Base-by-base conservation (phyloP, 192 early-diverging fungal genomes). In the Chytriomyces sp. region DNA sequence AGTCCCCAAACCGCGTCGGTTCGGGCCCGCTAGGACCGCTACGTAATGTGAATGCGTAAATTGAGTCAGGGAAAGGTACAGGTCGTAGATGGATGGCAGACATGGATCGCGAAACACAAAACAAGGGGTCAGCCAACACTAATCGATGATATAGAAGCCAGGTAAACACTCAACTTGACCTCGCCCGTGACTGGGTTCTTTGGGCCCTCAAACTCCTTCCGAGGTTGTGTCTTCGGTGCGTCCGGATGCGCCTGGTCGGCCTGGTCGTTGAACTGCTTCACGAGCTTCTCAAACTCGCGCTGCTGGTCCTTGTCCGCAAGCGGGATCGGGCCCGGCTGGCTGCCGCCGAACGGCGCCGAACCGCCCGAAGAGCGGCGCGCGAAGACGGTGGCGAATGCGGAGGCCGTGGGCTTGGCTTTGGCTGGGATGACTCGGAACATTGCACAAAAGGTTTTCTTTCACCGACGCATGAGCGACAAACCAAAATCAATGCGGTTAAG, bases 1-100 rank as follows among this genome's bases (percentile, higher is more conserved):
- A 93, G 74, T 93, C 92, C 30, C 90, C 89, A 70, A 89, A 93
- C 8, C 92, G 85, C 5, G 92, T 93, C 3, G 92, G 92, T 64
- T 93, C 92, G 22, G 87, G 84, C 14, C 92, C 92, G 59, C 84
- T 88, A 14, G 92, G 92, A 0, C 92, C 92, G 26, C 88, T 86
- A 28, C n/a, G 37, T 0, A 22, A 2, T n/a, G 2, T 49, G 14
- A 22, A 49, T 49, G 22, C 44, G 44, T 49, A 3, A 49, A 22
- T 22, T 3, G 17, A 49, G 44, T 49, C n/a, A n/a, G n/a, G n/a
- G n/a, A n/a, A n/a, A n/a, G n/a, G n/a, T n/a, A n/a, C n/a, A n/a
- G n/a, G n/a, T n/a, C n/a, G n/a, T n/a, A n/a, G n/a, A n/a, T n/a
- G n/a, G n/a, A n/a, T n/a, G n/a, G n/a, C n/a, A n/a, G n/a, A n/a